phyloP scores from a whole-genome alignment of 257 asterid species.

The Nicotiana undulata region DNA sequence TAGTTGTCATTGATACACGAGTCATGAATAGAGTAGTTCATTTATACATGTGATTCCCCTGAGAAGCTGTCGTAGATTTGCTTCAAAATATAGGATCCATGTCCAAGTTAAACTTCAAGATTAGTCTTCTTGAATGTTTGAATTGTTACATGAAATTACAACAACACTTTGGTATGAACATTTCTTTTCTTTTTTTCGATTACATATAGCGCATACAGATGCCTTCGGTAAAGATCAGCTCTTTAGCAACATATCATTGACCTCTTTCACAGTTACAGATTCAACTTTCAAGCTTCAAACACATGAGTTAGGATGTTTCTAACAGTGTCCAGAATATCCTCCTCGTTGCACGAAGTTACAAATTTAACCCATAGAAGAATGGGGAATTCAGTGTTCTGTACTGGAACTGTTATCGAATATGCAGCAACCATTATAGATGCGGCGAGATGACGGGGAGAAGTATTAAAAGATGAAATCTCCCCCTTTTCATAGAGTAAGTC shows the following conservation, averaged over 20 bases:
- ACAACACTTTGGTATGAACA: neutral
- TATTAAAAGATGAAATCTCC: slow-evolving; percentile 43
- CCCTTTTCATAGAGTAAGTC: slow-evolving; percentile 79
- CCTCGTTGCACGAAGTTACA: slow-evolving; percentile 27
- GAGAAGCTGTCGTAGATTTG: no score
- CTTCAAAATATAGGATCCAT: no score
- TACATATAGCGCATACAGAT: no score
- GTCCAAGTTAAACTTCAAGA: neutral
- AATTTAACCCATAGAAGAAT: slow-evolving; percentile 79
- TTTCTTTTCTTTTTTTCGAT: neutral
- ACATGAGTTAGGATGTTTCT: slow-evolving; percentile 27
- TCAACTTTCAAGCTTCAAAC: slow-evolving; percentile 20
- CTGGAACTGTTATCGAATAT: slow-evolving; percentile 61
- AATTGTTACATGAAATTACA: neutral
- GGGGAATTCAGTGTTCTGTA: slow-evolving; percentile 76
- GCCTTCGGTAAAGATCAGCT: no score
- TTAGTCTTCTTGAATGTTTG: neutral
- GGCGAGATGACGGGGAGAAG: slow-evolving; percentile 51
- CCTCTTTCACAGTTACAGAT: no score
- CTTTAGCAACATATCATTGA: no score
- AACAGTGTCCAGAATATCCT: slow-evolving; percentile 26
- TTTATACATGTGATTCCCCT: no score
- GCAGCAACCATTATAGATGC: slow-evolving; percentile 73
- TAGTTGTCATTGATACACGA: neutral
- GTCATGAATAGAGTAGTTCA: neutral